Conservation (phyloP, 177 flowering plant species). For the Telopea speciosissima region DNA sequence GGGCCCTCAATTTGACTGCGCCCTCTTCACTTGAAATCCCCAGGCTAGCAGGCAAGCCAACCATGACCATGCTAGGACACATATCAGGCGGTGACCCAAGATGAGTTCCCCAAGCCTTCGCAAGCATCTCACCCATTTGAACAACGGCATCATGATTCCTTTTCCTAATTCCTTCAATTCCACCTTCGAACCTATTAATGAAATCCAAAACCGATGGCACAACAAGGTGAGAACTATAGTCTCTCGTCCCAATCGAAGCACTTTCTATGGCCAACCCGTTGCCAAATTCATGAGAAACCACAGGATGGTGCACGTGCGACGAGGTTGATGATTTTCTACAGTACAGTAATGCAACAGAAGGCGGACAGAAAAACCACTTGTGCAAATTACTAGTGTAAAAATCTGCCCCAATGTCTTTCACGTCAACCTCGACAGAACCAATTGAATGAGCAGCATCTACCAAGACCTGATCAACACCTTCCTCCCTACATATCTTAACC, state of each 20-base stretch:
- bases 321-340: conserved; percentile 31
- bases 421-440: conserved; percentile 62
- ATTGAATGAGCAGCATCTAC: conserved; percentile 88
- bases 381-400: conserved; percentile 88
- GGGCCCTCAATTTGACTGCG: conserved; percentile 51
- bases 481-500: conserved; percentile 66
- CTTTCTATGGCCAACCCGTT: conserved; percentile 86
- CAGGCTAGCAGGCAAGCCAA: conserved; percentile 68
- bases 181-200: conserved; percentile 72
- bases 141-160: conserved; percentile 76
- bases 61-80: conserved; percentile 88
- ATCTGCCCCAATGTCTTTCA: conserved; percentile 85
- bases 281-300: conserved; percentile 87
- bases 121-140: conserved; percentile 86
- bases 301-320: conserved; percentile 72
- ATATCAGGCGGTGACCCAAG: conserved; percentile 71
- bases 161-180: conserved; percentile 72
- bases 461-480: conserved; percentile 78
- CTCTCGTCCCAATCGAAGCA: conserved; percentile 93
- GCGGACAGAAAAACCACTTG: conserved; percentile 96
- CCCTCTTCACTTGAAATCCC: conserved; percentile 55
- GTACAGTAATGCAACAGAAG: conserved; percentile 74
- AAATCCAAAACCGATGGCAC: conserved; percentile 72
- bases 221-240: conserved; percentile 83
- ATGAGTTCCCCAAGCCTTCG: conserved; percentile 72